phyloP scores from a whole-genome alignment of 768 basidiomycete species.

The Pisolithus albus region DNA sequence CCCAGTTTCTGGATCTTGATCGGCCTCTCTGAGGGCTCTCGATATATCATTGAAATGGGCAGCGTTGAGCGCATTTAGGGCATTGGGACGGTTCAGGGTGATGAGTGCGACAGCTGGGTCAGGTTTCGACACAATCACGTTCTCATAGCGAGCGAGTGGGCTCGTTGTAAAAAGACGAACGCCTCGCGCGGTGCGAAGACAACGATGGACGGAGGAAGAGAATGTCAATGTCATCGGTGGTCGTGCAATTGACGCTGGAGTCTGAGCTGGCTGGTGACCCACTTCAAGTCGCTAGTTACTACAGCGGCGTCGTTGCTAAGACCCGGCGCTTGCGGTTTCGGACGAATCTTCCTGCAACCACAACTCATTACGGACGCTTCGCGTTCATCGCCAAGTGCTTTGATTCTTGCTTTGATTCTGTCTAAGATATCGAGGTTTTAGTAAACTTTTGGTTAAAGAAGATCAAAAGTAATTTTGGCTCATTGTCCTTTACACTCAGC shows the following conservation, averaged over 20 bases:
- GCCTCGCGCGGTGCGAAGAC: conserved; percentile 2
- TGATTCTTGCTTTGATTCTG: too few relatives aligned
- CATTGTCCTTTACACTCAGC: too few relatives aligned
- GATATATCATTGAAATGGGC: conserved; percentile 81
- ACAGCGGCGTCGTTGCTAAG: not conserved
- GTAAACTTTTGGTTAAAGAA: too few relatives aligned
- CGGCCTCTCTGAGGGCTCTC: conserved; percentile 61
- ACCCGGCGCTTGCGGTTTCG: too few relatives aligned
- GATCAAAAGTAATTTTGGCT: too few relatives aligned
- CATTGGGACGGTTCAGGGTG: conserved; percentile 84
- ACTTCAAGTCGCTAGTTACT: not conserved
- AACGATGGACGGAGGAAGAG: conserved; percentile 1
- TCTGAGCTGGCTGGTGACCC: not conserved
- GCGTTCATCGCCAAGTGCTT: too few relatives aligned
- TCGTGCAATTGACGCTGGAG: not conserved
- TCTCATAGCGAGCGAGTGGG: conserved; percentile 42
- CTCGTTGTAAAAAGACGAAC: conserved; percentile 22
- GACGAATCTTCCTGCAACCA: too few relatives aligned
- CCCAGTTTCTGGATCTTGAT: conserved; percentile 63
- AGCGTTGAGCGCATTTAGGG: conserved; percentile 79
- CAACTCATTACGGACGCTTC: too few relatives aligned
- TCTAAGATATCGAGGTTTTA: too few relatives aligned
- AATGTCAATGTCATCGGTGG: conserved; percentile 10
- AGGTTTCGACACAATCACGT: conserved; percentile 65
- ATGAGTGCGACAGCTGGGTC: conserved; percentile 69